phyloP scores from a whole-genome alignment of 2,329 filamentous ascomycete species.

The Karstenula rhodostoma region DNA sequence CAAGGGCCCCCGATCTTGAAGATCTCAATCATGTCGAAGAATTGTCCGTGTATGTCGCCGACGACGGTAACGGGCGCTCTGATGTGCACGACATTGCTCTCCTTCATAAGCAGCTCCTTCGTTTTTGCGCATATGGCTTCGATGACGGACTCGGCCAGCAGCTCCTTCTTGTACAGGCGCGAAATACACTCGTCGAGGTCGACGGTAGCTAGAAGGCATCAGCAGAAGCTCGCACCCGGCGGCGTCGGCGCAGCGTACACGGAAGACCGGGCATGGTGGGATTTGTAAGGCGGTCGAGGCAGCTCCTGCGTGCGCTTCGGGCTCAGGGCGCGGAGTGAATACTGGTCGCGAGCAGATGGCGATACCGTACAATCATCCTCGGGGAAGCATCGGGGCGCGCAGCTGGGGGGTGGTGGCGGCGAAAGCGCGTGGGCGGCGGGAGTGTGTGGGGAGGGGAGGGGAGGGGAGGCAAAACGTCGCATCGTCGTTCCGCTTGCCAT shows the following conservation, averaged over 20 bases:
- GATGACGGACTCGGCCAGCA: conserved; percentile 96
- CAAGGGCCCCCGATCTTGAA: conserved; percentile 98
- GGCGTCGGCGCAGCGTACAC: conserved; percentile 48
- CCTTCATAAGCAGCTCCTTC: conserved; percentile 98
- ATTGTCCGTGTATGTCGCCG: conserved; percentile 98
- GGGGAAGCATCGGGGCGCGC: conserved; percentile 39
- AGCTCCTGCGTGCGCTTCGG: conserved; percentile 38
- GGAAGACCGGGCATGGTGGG: conserved; percentile 60
- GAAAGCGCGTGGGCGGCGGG: conserved; percentile 23
- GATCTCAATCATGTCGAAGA: conserved; percentile 98
- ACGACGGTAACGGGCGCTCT: conserved; percentile 95
- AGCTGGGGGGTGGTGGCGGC: conserved; percentile 27
- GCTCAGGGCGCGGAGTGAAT: conserved; percentile 47
- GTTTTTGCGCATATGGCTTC: conserved; percentile 99
- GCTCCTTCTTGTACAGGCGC: conserved; percentile 94
- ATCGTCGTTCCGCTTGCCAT: not conserved
- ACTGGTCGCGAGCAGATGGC: conserved; percentile 47
- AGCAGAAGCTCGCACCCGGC: conserved; percentile 2
- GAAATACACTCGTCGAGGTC: conserved; percentile 99
- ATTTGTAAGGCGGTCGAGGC: conserved; percentile 27
- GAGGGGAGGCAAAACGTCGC: conserved; percentile 19
- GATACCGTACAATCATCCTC: conserved; percentile 52
- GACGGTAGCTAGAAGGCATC: conserved; percentile 75
- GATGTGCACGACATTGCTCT: conserved; percentile 99
- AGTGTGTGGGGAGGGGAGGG: conserved; percentile 19